Base-by-base conservation (phyloP, 2,329 filamentous ascomycete genomes). In the Botrytis squamosa region DNA sequence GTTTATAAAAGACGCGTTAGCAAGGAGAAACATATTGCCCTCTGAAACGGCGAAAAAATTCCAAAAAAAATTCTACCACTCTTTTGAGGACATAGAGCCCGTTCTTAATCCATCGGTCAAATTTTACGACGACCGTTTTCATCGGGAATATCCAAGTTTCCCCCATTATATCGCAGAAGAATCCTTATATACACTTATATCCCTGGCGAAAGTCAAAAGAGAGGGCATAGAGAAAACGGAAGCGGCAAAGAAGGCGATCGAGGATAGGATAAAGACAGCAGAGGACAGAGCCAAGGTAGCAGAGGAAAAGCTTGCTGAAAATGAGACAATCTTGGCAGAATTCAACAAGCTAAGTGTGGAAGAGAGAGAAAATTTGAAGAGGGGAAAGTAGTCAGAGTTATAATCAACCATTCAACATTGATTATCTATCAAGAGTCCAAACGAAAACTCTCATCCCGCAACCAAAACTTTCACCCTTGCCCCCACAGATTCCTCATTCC, bases 121-220 rank as follows among this genome's bases (percentile, higher is more conserved):
- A 22, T 18, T 9, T 22, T 9, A 49, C 44, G 2, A 49, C 44
- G 9, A 4, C 10, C 1, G 2, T 9, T 52, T 52, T 52, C 20
- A n/a, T n/a, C 16, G 10, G 25, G 5, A 14, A 14, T 20, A 3
- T 14, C 49, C 49, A 52, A 52, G 49, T 52, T 3, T n/a, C 38
- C 33, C 25, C 20, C 59, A 42, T 63, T 38, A 16, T 63, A 1
- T 1, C 3, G 16, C 36, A 42, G 60, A 63, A 40, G 12, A 62
- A 25, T 0, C 4, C 1, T 2, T 22, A 38, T 0, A 4, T 7
- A 25, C 1, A 0, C 0, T 12, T 38, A 20, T 25, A 62, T 7
- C 1, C 0, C 1, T 12, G 5, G 38, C 6, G 5, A 42, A n/a
- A n/a, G 3, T 22, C 22, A 18, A 25, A 22, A 38, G 59, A 60